Evolutionary conservation across 768 basidiomycete genomes (phyloP).

Genomic region (Pleurotus platypus): DNA sequence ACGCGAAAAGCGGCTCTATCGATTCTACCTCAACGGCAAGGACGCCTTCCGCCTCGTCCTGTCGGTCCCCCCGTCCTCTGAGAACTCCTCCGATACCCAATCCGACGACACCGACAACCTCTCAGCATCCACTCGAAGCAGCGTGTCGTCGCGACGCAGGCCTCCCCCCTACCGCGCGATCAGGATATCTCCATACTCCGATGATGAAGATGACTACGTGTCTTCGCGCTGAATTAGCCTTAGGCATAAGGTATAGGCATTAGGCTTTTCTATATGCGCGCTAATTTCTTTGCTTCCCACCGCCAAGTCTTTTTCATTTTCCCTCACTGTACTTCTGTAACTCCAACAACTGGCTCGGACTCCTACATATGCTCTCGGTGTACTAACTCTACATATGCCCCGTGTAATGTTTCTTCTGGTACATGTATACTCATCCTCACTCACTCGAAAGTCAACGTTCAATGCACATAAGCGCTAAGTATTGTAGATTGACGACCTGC

Average conservation of each 20-base stretch:
- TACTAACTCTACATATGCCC: too few species aligned
- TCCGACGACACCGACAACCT: conserved; percentile 20
- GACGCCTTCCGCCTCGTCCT: conserved; percentile 88
- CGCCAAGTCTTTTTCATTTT: too few species aligned
- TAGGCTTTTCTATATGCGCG: neutral
- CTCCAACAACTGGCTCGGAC: neutral
- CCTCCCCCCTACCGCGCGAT: conserved; percentile 36
- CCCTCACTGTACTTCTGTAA: neutral
- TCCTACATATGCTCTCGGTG: too few species aligned
- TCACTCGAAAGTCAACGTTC: too few species aligned
- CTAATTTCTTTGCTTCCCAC: too few species aligned
- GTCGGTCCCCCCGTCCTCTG: conserved; percentile 41
- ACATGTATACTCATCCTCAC: too few species aligned
- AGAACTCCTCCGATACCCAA: conserved; percentile 23
- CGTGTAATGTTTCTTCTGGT: too few species aligned
- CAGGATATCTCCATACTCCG: conserved; percentile 39
- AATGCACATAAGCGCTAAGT: too few species aligned
- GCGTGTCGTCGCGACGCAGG: conserved; percentile 10
- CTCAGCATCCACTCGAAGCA: neutral
- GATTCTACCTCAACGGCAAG: conserved; percentile 97
- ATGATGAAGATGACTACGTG: conserved; percentile 38
- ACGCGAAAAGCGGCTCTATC: conserved; percentile 87
- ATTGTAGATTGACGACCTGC: too few species aligned
- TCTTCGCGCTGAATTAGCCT: conserved; percentile 8
- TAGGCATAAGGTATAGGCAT: neutral